These are phyloP conservation scores for Corchorus capsularis DNA, from an alignment of 345 rosid species.

Conservation along the genomic window DNA sequence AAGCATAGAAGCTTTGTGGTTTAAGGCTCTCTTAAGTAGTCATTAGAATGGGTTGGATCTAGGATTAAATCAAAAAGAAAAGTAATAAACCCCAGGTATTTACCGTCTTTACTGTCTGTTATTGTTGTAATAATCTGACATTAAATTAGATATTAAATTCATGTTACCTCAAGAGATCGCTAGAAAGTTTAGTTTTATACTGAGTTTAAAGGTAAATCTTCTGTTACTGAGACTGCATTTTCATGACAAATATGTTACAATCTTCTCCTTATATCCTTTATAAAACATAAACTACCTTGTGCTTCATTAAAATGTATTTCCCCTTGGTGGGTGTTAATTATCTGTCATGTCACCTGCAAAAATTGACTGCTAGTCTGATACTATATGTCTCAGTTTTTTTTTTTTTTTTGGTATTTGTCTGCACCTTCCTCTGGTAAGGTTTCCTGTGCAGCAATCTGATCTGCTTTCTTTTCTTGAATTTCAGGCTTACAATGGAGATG, in stretches of 20 bases:
- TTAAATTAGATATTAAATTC: background rate
- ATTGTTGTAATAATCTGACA: background rate
- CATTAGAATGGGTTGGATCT: background rate
- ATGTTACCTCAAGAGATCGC: background rate
- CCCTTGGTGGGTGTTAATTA: background rate
- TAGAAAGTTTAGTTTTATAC: background rate
- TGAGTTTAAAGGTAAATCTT: background rate
- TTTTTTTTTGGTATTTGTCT: too few relatives aligned
- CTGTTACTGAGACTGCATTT: background rate
- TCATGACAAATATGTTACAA: background rate
- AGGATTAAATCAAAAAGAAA: background rate
- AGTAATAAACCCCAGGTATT: background rate
- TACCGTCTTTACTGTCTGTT: background rate
- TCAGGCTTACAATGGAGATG: slow-evolving; percentile 92
- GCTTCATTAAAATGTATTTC: slow-evolving; percentile 4
- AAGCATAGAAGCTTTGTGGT: background rate
- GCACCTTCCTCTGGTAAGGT: background rate
- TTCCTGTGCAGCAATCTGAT: slow-evolving; percentile 19
- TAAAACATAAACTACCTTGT: background rate
- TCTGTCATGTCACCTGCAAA: background rate
- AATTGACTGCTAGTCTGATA: too few relatives aligned
- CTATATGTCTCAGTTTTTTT: background rate
- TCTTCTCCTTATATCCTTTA: background rate
- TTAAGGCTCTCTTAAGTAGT: background rate
- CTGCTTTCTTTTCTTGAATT: slow-evolving; percentile 20